Evolutionary conservation across 768 basidiomycete genomes (phyloP), one percentile per base, ranked within the genome.

Genomic region (Xanthoconium stramineum): DNA sequence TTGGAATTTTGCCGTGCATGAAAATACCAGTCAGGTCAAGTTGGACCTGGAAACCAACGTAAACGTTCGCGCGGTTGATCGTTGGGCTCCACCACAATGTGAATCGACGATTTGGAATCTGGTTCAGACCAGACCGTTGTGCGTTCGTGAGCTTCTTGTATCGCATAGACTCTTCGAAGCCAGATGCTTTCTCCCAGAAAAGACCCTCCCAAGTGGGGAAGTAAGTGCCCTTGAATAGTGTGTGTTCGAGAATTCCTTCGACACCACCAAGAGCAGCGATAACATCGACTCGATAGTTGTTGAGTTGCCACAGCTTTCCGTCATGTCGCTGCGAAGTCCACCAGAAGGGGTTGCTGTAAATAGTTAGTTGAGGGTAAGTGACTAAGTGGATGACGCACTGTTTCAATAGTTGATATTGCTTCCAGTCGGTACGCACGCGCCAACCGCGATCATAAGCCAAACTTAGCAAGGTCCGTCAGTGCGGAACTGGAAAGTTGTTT

Each of bases 11-110:
- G 65, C 96, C 96, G 74, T 97, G 95, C 89, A 92, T 95, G 80
- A 96, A 95, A 59, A 95, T 94, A 66, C 94, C 94, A 14, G 97
- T 99, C 59, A 99, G 74, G 81, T 99, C 97, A 45, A 99, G 83
- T 67, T 98, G 96, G 19, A 99, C 97, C 72, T 98, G 97, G 91
- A 99, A 99, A 84, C 97, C 97, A 71, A 98, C 95, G 67, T 97
- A 97, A 69, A 98, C 95, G 69, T 99, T 99, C 52, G 97, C 96
- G 61, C 97, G 92, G 74, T 98, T 98, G 78, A 98, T 98, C 0
- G 96, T 98, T 28, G 95, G 95, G 69, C 91, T 93, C 94, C 94
- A 97, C 97, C 97, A 99, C 11, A 99, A 80, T 5, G 96, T 98
- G 78, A 98, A 98, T 13, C 93, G 91, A 86, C 96, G 94, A 71